These are phyloP conservation scores for Yarrowia sp. DNA, from an alignment of 805 yeast genomes.

Conservation along the genomic window DNA sequence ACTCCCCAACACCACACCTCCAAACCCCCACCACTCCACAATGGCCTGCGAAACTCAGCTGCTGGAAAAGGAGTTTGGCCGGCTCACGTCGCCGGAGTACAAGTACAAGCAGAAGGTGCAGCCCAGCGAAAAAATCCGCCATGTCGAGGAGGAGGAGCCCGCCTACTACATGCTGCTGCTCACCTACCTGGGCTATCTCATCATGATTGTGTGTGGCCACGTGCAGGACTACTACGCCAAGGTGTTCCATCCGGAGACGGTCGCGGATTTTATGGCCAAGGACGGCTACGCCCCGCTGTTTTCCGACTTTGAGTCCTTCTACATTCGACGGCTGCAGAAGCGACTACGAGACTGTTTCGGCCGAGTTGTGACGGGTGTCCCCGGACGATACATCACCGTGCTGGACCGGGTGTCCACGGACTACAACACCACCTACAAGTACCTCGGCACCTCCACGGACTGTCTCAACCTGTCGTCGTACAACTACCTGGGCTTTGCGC, in stretches of 20 bases:
- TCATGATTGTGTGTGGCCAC: constrained; percentile 88
- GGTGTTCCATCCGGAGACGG: constrained; percentile 66
- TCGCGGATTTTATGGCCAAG: constrained; percentile 70
- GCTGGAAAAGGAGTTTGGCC: constrained; percentile 75
- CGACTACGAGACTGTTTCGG: constrained; percentile 95
- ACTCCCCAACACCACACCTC: constrained; percentile 33
- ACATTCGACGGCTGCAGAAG: constrained; percentile 86
- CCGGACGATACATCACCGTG: constrained; percentile 88
- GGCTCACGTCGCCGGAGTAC: constrained; percentile 67
- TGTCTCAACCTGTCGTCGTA: constrained; percentile 89
- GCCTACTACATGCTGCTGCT: constrained; percentile 78
- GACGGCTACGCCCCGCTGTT: constrained; percentile 97
- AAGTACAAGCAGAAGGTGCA: constrained; percentile 68
- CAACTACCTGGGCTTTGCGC: constrained; percentile 96
- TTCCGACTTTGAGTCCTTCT: constrained; percentile 91
- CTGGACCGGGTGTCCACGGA: constrained; percentile 78
- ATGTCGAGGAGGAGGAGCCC: constrained; percentile 76
- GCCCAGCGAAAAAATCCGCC: constrained; percentile 61
- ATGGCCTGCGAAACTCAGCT: constrained; percentile 39
- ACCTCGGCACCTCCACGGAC: constrained; percentile 76
- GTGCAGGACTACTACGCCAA: constrained; percentile 87
- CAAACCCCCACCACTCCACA: not conserved
- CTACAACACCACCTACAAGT: constrained; percentile 67
- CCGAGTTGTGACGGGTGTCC: constrained; percentile 96
- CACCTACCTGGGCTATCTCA: constrained; percentile 84